These are phyloP conservation scores for Sugiyamaella grinbergsii DNA, from an alignment of 1,139 yeast genomes.

Conservation along the genomic window DNA sequence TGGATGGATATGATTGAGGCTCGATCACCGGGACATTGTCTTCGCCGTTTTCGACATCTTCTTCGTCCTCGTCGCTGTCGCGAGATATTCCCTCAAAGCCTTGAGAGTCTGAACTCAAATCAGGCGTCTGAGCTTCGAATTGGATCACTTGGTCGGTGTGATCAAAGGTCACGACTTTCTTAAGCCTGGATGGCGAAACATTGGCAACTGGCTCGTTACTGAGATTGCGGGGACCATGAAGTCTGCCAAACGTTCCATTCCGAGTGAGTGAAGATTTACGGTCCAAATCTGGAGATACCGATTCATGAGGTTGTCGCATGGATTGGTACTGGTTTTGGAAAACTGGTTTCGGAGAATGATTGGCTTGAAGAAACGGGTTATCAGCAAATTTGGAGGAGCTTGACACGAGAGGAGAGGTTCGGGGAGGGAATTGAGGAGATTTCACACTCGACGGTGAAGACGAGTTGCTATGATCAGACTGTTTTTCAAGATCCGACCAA, in stretches of 20 bases:
- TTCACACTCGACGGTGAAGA: constrained; percentile 24
- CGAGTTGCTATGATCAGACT: constrained; percentile 24
- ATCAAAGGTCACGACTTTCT: constrained; percentile 43
- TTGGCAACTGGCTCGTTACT: constrained; percentile 21
- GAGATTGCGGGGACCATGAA: constrained; percentile 39
- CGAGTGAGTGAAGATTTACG: constrained; percentile 28
- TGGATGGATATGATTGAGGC: constrained; percentile 22
- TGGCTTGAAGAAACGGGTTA: constrained; percentile 31
- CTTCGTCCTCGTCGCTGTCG: constrained; percentile 28
- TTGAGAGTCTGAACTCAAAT: constrained; percentile 39
- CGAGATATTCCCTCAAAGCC: constrained; percentile 19
- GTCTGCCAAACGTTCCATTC: constrained; percentile 36
- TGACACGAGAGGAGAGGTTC: constrained; percentile 20
- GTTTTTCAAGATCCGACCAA: constrained; percentile 39
- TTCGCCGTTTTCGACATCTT: constrained; percentile 29
- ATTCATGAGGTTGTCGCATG: constrained; percentile 1
- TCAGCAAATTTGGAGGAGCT: constrained; percentile 23
- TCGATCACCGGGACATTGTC: constrained; percentile 34
- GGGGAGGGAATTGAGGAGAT: constrained; percentile 20
- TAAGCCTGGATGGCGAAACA: constrained; percentile 28
- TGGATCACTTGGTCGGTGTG: constrained; percentile 46
- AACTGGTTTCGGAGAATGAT: constrained; percentile 19
- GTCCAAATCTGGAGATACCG: constrained; percentile 15
- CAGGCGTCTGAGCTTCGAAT: constrained; percentile 47
- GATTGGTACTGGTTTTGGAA: constrained; percentile 12